phyloP scores from a whole-genome alignment of 2,329 filamentous ascomycete species.

The Cordyceps farinosa region DNA sequence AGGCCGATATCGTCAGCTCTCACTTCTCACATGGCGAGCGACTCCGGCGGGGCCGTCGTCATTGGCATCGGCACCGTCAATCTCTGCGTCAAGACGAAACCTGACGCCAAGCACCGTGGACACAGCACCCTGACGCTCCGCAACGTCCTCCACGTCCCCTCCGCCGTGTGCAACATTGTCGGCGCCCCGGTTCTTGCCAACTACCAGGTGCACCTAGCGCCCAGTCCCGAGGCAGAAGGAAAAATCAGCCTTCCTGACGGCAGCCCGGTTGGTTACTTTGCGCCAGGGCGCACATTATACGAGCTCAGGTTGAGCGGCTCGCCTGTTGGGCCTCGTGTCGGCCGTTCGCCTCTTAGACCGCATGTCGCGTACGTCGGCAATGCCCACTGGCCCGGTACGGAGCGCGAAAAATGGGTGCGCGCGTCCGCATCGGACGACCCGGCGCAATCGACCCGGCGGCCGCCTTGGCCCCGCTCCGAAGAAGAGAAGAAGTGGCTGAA shows the following conservation, averaged over 20 bases:
- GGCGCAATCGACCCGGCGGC: not conserved
- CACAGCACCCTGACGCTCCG: not conserved
- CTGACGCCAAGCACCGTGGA: not conserved
- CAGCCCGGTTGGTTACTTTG: not conserved
- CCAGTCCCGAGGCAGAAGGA: not conserved
- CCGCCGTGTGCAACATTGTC: conserved; percentile 13
- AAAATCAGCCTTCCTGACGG: not conserved
- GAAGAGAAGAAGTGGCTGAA: conserved; percentile 36
- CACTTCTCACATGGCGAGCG: too few relatives aligned
- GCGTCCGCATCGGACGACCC: too few relatives aligned
- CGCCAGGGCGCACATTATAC: not conserved
- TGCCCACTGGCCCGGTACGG: not conserved
- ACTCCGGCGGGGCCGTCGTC: not conserved
- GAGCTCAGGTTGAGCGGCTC: not conserved
- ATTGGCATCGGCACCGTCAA: not conserved
- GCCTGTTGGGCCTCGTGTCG: not conserved
- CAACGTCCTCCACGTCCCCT: conserved; percentile 14
- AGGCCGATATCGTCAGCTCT: not conserved
- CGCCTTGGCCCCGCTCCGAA: not conserved
- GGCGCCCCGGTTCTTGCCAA: not conserved
- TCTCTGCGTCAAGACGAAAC: not conserved
- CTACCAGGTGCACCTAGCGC: not conserved
- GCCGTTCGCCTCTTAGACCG: not conserved
- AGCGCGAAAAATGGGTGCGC: not conserved
- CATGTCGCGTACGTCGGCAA: not conserved